Base-by-base conservation (phyloP, 768 basidiomycete genomes). In the Suillus weaverae region DNA sequence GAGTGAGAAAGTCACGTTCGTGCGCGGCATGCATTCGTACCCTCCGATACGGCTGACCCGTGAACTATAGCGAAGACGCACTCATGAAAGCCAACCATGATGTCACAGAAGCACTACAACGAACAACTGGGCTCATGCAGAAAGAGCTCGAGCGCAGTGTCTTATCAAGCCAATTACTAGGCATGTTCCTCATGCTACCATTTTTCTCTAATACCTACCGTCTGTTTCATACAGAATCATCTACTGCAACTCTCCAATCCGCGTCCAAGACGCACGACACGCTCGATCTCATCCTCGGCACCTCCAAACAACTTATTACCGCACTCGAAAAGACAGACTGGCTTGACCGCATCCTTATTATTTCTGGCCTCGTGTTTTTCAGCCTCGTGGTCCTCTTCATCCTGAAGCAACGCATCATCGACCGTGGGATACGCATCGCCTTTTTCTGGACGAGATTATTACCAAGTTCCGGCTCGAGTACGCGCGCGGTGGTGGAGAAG, bases 111-210 rank as follows among this genome's bases (percentile, higher is more conserved):
- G 87, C 93, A 4, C 80, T 99, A 5, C 87, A 92, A 55, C 85
- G 95, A 41, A 98, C 96, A 5, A 84, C 94, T 36, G 82, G 80
- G 14, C 79, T 94, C 6, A 94, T 99, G 93, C 94, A 97, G 77
- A 86, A 85, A 46, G 97, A 99, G 71, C 87, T 99, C 3, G 93
- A 98, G 71, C 86, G 88, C 30, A 95, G 93, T 0, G 92, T 96
- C 7, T 82, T 97, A 57, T 87, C 92, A 2, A 83, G 83, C 7
- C 96, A 99, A 73, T 86, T 97, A 73, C 85, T 99, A 44, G 92
- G 94, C 91, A 70, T 50, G 81, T 72, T 20, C 9, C 0, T 57
- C 46, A 26, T 20, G 32, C 57, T 26, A 22, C 26, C 13, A 26
- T 14, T 1, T 11, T 14, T 22, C 13, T 20, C 5, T 22, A 43